These are phyloP conservation scores for Backusella liffmaniae DNA, from an alignment of 192 early-diverging fungal genomes.

Conservation along the genomic window DNA sequence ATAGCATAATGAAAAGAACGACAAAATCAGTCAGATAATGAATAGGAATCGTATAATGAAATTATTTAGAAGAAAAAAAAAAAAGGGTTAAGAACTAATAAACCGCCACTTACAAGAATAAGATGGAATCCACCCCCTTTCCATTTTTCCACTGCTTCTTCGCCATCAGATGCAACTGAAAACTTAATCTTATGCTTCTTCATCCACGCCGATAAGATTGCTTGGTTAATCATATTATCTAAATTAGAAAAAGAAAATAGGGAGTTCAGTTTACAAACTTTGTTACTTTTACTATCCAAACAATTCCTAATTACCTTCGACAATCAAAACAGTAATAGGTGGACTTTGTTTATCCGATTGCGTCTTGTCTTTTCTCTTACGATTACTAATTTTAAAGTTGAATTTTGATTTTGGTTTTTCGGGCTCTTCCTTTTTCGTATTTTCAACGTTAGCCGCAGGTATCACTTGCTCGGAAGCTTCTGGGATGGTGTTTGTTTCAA, in stretches of 20 bases:
- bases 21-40: background rate
- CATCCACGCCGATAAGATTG: slow-evolving; percentile 72
- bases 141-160: slow-evolving; percentile 83
- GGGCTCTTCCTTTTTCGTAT: background rate
- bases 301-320: slow-evolving; percentile 55
- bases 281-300: background rate
- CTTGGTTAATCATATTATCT: slow-evolving; percentile 78
- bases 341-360: slow-evolving; percentile 43
- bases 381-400: slow-evolving; percentile 16
- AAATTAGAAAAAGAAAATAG: background rate
- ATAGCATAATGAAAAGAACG: background rate
- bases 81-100: background rate
- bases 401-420: slow-evolving; percentile 12
- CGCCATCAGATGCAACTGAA: slow-evolving; percentile 74
- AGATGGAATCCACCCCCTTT: slow-evolving; percentile 61
- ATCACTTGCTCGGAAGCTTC: background rate
- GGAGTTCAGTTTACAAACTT: background rate
- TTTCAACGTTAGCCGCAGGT: background rate
- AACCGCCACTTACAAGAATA: slow-evolving; percentile 46
- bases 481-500: background rate
- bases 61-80: background rate
- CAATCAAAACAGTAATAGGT: slow-evolving; percentile 76
- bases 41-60: background rate
- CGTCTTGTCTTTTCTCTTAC: slow-evolving; percentile 11
- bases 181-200: slow-evolving; percentile 66